Evolutionary conservation across 257 asterid species (phyloP).

Genomic region (Solanum ahanhuiri): DNA sequence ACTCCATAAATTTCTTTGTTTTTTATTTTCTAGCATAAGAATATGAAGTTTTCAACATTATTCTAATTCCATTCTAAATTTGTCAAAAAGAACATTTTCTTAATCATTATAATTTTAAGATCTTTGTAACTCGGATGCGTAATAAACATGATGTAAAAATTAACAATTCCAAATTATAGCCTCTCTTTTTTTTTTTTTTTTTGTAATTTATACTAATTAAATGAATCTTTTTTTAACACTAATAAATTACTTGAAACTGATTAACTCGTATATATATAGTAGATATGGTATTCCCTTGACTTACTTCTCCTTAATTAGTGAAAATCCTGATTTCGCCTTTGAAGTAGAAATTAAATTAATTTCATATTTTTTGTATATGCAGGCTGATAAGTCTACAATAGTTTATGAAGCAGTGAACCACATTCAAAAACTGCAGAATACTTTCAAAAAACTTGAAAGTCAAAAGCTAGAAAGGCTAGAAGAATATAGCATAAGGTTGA

Average conservation of each 20-base stretch:
- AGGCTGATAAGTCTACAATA: constrained; percentile 72
- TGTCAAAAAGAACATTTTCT: not conserved
- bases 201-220: no score
- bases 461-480: constrained; percentile 30
- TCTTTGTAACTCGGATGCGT: not conserved
- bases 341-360: not conserved
- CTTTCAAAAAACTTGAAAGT: constrained; percentile 26
- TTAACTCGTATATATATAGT: not conserved
- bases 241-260: no score
- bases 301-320: not conserved
- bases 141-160: not conserved
- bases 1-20: not conserved
- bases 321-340: not conserved
- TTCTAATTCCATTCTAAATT: not conserved
- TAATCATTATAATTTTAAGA: not conserved
- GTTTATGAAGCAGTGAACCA: constrained; percentile 62
- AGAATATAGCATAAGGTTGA: not conserved
- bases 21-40: not conserved
- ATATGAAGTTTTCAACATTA: not conserved
- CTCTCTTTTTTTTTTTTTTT: no score
- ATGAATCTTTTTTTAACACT: not conserved
- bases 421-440: constrained; percentile 33
- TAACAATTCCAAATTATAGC: no score
- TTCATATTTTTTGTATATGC: not conserved
- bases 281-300: not conserved